phyloP scores from a whole-genome alignment of 768 basidiomycete species.

The Rhizopogon vesiculosus region DNA sequence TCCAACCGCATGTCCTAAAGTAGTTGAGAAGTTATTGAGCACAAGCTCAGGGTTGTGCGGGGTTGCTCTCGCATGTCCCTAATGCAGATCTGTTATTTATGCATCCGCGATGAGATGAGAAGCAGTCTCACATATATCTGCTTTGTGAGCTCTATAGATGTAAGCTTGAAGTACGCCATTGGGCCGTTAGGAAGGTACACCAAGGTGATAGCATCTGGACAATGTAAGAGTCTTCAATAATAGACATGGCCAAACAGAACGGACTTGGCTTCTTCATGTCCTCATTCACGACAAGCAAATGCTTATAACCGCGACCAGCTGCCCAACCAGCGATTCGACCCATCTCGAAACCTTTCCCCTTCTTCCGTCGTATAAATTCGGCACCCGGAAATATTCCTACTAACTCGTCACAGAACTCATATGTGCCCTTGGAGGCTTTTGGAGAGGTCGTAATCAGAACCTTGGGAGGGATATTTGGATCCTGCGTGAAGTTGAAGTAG shows the following conservation, averaged over 20 bases:
- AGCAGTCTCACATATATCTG: slow-evolving; percentile 68
- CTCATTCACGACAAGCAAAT: slow-evolving; percentile 91
- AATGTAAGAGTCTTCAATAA: slow-evolving; percentile 4
- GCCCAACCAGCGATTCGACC: slow-evolving; percentile 94
- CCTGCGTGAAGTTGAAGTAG: slow-evolving; percentile 65
- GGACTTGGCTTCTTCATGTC: slow-evolving; percentile 91
- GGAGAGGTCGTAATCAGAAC: slow-evolving; percentile 88
- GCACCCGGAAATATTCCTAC: slow-evolving; percentile 88
- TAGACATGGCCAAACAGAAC: slow-evolving; percentile 25
- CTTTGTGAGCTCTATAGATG: slow-evolving; percentile 80
- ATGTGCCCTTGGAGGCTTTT: slow-evolving; percentile 83
- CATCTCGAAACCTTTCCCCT: slow-evolving; percentile 86
- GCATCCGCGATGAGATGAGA: background rate
- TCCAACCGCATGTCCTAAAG: slow-evolving; percentile 89
- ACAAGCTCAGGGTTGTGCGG: slow-evolving; percentile 94
- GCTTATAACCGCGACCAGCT: slow-evolving; percentile 80
- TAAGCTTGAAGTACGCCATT: slow-evolving; percentile 92
- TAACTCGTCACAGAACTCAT: slow-evolving; percentile 90
- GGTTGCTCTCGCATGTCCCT: slow-evolving; percentile 93
- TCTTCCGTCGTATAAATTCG: slow-evolving; percentile 82
- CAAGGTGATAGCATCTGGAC: slow-evolving; percentile 85
- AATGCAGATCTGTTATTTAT: slow-evolving; percentile 5
- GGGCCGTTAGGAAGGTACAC: slow-evolving; percentile 90
- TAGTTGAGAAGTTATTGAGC: slow-evolving; percentile 90
- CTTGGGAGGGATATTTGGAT: slow-evolving; percentile 75